These are phyloP conservation scores for Asterella californica DNA, from an alignment of 225 moss, liverwort and hornwort genomes.

Conservation along the genomic window DNA sequence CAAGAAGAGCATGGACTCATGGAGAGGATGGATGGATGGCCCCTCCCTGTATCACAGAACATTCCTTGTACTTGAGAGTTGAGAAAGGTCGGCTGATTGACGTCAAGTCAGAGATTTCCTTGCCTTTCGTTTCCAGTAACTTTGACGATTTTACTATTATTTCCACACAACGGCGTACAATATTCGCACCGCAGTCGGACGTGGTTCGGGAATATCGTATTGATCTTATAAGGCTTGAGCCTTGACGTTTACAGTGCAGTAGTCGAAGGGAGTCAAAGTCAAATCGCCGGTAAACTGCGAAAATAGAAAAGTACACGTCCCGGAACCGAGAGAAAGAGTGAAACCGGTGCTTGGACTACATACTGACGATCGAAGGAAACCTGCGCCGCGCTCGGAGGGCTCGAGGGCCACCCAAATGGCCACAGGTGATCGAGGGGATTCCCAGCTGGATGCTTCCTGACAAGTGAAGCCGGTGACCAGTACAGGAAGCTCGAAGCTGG, in stretches of 20 bases:
- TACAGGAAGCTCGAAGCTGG: neutral
- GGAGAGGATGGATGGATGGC: too few relatives aligned
- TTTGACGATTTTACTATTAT: too few relatives aligned
- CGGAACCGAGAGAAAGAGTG: neutral
- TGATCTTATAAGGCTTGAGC: too few relatives aligned
- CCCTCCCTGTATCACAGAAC: too few relatives aligned
- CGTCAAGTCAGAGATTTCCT: too few relatives aligned
- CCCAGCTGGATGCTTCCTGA: neutral
- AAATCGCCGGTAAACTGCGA: neutral
- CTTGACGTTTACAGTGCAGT: neutral
- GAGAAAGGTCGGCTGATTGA: too few relatives aligned
- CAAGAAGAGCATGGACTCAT: too few relatives aligned
- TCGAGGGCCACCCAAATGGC: neutral
- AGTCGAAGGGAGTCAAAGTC: neutral
- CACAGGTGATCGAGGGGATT: neutral
- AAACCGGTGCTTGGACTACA: neutral
- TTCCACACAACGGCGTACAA: too few relatives aligned
- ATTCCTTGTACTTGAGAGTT: too few relatives aligned
- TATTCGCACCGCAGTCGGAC: neutral
- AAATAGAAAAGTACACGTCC: too few relatives aligned
- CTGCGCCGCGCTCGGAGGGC: neutral
- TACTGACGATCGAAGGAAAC: neutral
- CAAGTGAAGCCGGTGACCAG: neutral
- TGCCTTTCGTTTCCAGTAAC: too few relatives aligned
- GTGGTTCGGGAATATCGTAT: neutral